A percentile compares a stretch with the other conserved stretches of the same genome.
Conservation (phyloP, 495 filamentous ascomycete genomes). For the Lasiosphaeria ovina region DNA sequence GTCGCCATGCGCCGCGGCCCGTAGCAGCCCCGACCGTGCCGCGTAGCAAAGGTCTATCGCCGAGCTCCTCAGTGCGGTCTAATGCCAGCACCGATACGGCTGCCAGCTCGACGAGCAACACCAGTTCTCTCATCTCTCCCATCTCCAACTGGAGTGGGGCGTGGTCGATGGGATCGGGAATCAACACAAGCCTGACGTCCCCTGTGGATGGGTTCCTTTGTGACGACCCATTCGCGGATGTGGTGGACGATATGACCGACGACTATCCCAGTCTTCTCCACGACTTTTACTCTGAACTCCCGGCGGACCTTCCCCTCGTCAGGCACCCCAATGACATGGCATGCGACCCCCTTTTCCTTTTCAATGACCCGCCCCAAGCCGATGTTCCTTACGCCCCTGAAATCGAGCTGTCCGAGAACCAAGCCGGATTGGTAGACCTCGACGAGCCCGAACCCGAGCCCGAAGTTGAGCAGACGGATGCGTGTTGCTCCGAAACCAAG, state of each 20-base stretch:
- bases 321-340: slow-evolving; percentile 13
- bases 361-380: slow-evolving; percentile 26
- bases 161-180: slow-evolving; percentile 33
- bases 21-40: slow-evolving; percentile 14
- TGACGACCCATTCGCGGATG: slow-evolving; percentile 25
- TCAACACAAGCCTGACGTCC: slow-evolving; percentile 32
- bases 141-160: slow-evolving; percentile 34
- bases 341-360: slow-evolving; percentile 30
- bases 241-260: slow-evolving; percentile 12
- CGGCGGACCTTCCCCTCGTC: slow-evolving; percentile 10
- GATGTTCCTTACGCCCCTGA: slow-evolving; percentile 28
- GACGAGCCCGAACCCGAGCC: slow-evolving; percentile 17
- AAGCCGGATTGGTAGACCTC: slow-evolving; percentile 10
- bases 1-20: slow-evolving; percentile 23
- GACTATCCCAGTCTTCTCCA: slow-evolving; percentile 17
- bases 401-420: slow-evolving; percentile 32
- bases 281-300: slow-evolving; percentile 37
- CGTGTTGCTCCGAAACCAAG: slow-evolving; percentile 36
- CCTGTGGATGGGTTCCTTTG: slow-evolving; percentile 27
- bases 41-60: slow-evolving; percentile 35
- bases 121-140: slow-evolving; percentile 37
- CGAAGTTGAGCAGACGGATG: slow-evolving; percentile 17
- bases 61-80: slow-evolving; percentile 41
- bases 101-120: slow-evolving; percentile 27
- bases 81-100: slow-evolving; percentile 34